Conservation (phyloP, 345 rosid genomes). For the Pistacia vera region DNA sequence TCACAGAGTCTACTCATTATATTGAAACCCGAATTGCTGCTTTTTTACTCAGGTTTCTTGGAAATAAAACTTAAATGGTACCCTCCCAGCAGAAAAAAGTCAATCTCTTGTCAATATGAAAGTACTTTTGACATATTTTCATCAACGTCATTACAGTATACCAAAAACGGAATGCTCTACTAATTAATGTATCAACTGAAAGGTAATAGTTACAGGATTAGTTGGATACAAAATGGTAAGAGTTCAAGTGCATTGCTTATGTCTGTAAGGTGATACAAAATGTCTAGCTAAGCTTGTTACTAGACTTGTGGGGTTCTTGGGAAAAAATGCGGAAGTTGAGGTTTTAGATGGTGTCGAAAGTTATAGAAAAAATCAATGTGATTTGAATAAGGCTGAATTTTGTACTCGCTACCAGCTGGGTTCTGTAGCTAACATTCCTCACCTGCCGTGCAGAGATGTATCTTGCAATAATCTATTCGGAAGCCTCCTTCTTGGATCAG, state of each 20-base stretch:
- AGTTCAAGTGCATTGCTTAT: too few species aligned
- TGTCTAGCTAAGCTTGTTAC: too few species aligned
- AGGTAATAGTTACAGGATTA: too few species aligned
- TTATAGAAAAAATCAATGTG: too few species aligned
- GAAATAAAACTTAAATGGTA: conserved; percentile 57
- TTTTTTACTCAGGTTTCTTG: conserved; percentile 57
- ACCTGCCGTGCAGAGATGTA: conserved; percentile 58
- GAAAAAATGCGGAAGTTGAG: too few species aligned
- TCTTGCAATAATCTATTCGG: conserved; percentile 73
- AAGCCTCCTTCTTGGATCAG: conserved; percentile 73
- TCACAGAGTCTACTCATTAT: neutral
- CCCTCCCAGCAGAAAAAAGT: conserved; percentile 53
- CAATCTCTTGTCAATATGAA: conserved; percentile 54
- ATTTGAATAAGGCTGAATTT: too few species aligned
- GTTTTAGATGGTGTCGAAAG: too few species aligned
- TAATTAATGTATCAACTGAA: too few species aligned
- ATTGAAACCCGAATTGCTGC: conserved; percentile 13
- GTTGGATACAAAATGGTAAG: too few species aligned
- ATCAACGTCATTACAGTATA: neutral
- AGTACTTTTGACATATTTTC: conserved; percentile 20
- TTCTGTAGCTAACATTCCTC: neutral
- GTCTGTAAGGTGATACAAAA: too few species aligned
- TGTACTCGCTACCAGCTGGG: too few species aligned
- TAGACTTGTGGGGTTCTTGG: too few species aligned
- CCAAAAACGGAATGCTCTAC: neutral